Conservation (phyloP, 306 rosid species). For the Lablab purpureus region DNA sequence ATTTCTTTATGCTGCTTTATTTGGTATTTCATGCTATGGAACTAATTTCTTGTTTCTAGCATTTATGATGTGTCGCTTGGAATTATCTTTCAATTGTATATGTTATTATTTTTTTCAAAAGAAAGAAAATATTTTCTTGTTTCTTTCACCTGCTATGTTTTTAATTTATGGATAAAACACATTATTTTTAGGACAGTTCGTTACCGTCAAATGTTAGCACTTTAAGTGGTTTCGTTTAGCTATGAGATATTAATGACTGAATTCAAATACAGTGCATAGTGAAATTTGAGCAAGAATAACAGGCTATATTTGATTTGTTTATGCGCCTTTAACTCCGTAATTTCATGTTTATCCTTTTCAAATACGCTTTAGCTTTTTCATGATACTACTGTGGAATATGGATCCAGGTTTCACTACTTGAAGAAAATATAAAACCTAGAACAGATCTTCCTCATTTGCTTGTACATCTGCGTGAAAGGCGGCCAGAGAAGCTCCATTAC, state of each 20-base stretch:
- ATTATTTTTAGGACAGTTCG: not conserved
- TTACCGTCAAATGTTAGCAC: not conserved
- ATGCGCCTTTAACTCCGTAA: not conserved
- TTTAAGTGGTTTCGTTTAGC: slow-evolving; percentile 9
- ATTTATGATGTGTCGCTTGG: not conserved
- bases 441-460: slow-evolving; percentile 90
- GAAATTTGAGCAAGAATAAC: slow-evolving; percentile 17
- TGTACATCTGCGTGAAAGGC: slow-evolving; percentile 85
- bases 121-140: slow-evolving; percentile 2
- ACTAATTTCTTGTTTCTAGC: not conserved
- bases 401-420: slow-evolving; percentile 84
- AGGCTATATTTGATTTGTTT: slow-evolving; percentile 39
- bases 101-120: not conserved
- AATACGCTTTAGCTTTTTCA: slow-evolving; percentile 34
- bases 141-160: too few species aligned
- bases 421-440: slow-evolving; percentile 87
- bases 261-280: slow-evolving; percentile 6
- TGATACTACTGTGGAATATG: slow-evolving; percentile 39
- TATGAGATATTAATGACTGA: not conserved
- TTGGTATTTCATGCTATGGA: too few species aligned
- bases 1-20: not conserved
- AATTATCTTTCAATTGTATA: not conserved
- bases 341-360: slow-evolving; percentile 13
- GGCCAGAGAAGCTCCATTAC: slow-evolving; percentile 92
- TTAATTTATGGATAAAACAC: too few species aligned